Conservation (phyloP, 352 stramenopile species). For the Phytophthora citrophthora region DNA sequence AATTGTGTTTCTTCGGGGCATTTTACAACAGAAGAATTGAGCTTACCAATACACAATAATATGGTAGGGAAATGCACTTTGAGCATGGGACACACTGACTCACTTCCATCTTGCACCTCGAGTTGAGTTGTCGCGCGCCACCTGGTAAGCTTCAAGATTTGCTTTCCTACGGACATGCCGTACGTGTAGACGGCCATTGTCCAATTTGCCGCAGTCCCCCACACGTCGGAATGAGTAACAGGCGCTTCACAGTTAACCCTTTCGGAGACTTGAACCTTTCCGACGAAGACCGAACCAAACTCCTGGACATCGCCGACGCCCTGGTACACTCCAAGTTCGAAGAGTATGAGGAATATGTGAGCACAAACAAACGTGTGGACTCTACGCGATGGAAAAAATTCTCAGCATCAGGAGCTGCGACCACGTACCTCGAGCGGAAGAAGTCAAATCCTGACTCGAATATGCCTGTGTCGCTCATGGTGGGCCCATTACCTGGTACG, state of each 20-base stretch:
- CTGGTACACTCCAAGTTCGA: conserved; percentile 17
- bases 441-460: conserved; percentile 20
- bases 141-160: conserved; percentile 8
- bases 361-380: conserved; percentile 13
- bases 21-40: too few species aligned
- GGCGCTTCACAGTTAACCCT: neutral
- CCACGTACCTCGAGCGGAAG: conserved; percentile 14
- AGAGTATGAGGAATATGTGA: conserved; percentile 18
- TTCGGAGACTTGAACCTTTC: neutral
- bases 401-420: neutral
- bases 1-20: too few species aligned
- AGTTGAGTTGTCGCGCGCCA: neutral
- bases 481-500: conserved; percentile 29
- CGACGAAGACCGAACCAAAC: conserved; percentile 15
- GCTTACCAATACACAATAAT: too few species aligned
- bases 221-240: conserved; percentile 1
- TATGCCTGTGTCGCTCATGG: conserved; percentile 20
- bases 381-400: conserved; percentile 23
- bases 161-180: neutral
- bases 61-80: too few species aligned
- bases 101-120: neutral
- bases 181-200: neutral
- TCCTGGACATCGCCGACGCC: conserved; percentile 6
- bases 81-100: neutral
- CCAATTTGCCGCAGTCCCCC: neutral